Percentiles rank a stretch among this genome's conserved stretches.
These are phyloP conservation scores for Zoysia pacifica DNA, from an alignment of 176 grass and related monocot genomes.

Conservation along the genomic window DNA sequence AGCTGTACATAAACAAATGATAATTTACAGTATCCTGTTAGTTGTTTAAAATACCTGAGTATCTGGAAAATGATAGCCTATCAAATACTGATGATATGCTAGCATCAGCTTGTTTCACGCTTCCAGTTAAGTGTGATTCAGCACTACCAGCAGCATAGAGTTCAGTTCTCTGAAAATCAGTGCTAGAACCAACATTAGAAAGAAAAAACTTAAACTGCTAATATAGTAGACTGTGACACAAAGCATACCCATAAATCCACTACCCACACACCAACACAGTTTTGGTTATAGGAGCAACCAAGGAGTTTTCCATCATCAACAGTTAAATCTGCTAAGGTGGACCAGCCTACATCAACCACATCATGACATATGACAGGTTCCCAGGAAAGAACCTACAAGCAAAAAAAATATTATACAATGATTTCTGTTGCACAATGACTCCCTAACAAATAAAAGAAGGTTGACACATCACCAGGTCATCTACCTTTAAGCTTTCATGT, in stretches of 20 bases:
- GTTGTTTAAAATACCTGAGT: conserved; percentile 43
- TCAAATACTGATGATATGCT: conserved; percentile 60
- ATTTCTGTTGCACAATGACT: background rate
- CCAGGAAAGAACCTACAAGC: conserved; percentile 84
- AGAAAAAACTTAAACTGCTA: conserved; percentile 25
- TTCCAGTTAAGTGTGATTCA: conserved; percentile 51
- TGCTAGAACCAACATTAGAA: conserved; percentile 31
- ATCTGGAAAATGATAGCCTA: conserved; percentile 64
- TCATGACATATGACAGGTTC: conserved; percentile 85
- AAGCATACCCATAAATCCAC: conserved; percentile 70
- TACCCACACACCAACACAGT: conserved; percentile 85
- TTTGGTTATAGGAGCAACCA: conserved; percentile 93
- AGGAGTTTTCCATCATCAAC: conserved; percentile 89
- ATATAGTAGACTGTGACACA: conserved; percentile 26
- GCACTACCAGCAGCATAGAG: conserved; percentile 47
- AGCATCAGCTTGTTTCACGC: conserved; percentile 48
- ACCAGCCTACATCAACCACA: conserved; percentile 81
- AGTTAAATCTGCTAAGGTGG: conserved; percentile 82
- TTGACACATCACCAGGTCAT: conserved; percentile 20
- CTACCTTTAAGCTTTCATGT: conserved; percentile 94
- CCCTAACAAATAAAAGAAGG: background rate
- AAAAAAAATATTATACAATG: conserved; percentile 41
- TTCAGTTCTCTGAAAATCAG: conserved; percentile 63
- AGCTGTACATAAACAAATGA: background rate
- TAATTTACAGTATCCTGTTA: conserved; percentile 11